A percentile compares a stretch with the other conserved stretches of the same genome.
phyloP scores from a whole-genome alignment of 345 rosid species.

The Populus simonii region DNA sequence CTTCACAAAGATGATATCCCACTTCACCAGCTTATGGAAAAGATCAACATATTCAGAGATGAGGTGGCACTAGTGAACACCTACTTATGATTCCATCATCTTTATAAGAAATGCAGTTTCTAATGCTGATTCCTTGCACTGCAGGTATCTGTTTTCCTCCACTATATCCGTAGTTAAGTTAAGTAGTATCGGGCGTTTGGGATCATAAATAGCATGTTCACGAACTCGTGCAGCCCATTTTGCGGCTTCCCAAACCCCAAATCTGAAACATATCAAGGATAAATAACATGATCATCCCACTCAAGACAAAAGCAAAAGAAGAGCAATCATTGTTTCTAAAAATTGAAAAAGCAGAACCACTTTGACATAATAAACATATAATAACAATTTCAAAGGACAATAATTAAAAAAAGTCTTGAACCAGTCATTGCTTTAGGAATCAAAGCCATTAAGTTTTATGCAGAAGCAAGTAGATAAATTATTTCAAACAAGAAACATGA shows the following conservation, averaged over 20 bases:
- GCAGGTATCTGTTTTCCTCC: slow-evolving; percentile 80
- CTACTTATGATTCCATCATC: slow-evolving; percentile 51
- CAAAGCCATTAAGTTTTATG: background rate
- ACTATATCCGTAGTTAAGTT: slow-evolving; percentile 73
- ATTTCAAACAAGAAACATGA: background rate
- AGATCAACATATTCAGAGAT: background rate
- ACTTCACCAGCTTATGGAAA: background rate
- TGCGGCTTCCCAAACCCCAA: slow-evolving; percentile 96
- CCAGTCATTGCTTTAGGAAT: background rate
- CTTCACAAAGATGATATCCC: background rate
- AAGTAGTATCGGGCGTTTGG: slow-evolving; percentile 62
- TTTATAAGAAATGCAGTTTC: slow-evolving; percentile 78
- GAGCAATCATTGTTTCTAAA: background rate
- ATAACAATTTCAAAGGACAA: background rate
- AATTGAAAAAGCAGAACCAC: background rate
- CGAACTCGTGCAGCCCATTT: slow-evolving; percentile 90
- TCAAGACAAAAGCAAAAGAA: background rate
- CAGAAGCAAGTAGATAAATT: background rate
- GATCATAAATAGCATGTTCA: slow-evolving; percentile 60
- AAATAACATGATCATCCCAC: background rate
- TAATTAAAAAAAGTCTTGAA: background rate
- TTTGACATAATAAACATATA: background rate
- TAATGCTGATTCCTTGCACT: slow-evolving; percentile 66
- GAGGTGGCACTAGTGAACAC: background rate
- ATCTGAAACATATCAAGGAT: slow-evolving; percentile 34